phyloP scores from a whole-genome alignment of 495 filamentous ascomycete genomes.

The Hypoxylon cercidicola region DNA sequence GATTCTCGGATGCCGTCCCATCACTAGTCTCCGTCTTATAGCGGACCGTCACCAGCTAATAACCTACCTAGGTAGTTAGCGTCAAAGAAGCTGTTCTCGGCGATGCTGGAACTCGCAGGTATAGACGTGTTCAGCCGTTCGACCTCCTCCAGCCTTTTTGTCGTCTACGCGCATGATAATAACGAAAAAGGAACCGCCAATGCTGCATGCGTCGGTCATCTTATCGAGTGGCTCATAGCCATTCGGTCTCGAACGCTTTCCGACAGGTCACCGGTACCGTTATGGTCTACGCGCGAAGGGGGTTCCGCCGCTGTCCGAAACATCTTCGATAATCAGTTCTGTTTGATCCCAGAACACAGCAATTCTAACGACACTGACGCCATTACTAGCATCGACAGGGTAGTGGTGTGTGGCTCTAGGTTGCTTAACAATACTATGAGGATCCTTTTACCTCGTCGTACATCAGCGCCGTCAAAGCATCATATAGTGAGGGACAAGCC shows the following conservation, averaged over 20 bases:
- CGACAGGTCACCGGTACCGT: too few relatives aligned
- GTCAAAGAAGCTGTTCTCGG: not conserved
- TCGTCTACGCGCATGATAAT: slow-evolving; percentile 22
- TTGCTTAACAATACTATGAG: slow-evolving; percentile 15
- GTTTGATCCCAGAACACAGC: too few relatives aligned
- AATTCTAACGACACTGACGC: too few relatives aligned
- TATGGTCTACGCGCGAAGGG: too few relatives aligned
- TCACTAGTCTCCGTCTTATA: too few relatives aligned
- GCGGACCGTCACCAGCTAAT: too few relatives aligned
- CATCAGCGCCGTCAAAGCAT: not conserved
- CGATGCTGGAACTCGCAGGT: not conserved
- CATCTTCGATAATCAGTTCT: too few relatives aligned
- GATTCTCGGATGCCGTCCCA: too few relatives aligned
- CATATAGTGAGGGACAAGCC: not conserved
- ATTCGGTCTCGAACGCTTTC: too few relatives aligned
- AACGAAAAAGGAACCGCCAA: not conserved
- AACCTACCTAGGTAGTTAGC: too few relatives aligned
- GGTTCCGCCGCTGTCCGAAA: too few relatives aligned
- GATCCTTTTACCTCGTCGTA: slow-evolving; percentile 6
- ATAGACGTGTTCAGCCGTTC: slow-evolving; percentile 12
- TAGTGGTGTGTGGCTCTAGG: slow-evolving; percentile 7
- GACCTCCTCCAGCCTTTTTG: slow-evolving; percentile 8
- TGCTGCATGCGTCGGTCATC: not conserved
- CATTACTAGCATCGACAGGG: not conserved
- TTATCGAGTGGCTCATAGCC: too few relatives aligned